A percentile compares a stretch with the other conserved stretches of the same genome.
Evolutionary conservation across 345 rosid species (phyloP).

Genomic region (Arabidopsis arenosa): DNA sequence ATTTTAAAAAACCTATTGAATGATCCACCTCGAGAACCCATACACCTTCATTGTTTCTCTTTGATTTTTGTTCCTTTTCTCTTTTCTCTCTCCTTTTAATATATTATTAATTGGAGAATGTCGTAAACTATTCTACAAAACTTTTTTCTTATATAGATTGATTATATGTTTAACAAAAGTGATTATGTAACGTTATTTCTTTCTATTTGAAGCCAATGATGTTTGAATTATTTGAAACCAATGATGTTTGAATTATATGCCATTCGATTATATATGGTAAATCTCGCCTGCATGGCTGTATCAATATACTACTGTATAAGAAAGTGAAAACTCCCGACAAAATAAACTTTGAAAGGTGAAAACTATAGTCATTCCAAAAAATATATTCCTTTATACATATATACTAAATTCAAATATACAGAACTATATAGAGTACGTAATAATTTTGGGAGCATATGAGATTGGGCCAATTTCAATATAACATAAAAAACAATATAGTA

Average conservation of each 20-base stretch:
- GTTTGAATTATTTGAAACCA: conserved; percentile 22
- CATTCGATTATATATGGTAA: conserved; percentile 1
- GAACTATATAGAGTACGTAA: conserved; percentile 9
- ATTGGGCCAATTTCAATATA: conserved; percentile 26
- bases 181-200: background rate
- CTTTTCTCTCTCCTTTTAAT: conserved; percentile 19
- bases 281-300: background rate
- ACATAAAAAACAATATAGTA: conserved; percentile 39
- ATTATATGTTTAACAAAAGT: background rate
- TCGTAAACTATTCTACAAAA: background rate
- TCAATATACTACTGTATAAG: conserved; percentile 31
- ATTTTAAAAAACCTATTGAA: conserved; percentile 15
- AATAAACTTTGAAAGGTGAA: conserved; percentile 25
- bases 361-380: conserved; percentile 36
- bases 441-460: conserved; percentile 33
- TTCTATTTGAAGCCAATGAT: conserved; percentile 30
- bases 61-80: conserved; percentile 33
- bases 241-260: conserved; percentile 23
- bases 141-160: background rate
- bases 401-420: background rate
- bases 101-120: conserved; percentile 13
- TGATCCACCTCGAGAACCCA: conserved; percentile 42
- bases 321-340: conserved; percentile 39
- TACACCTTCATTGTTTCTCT: conserved; percentile 39
- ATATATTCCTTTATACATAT: conserved; percentile 28